Evolutionary conservation across 257 asterid genomes (phyloP), one percentile per base, ranked within the genome.

Genomic region (Ehretia macrophylla): DNA sequence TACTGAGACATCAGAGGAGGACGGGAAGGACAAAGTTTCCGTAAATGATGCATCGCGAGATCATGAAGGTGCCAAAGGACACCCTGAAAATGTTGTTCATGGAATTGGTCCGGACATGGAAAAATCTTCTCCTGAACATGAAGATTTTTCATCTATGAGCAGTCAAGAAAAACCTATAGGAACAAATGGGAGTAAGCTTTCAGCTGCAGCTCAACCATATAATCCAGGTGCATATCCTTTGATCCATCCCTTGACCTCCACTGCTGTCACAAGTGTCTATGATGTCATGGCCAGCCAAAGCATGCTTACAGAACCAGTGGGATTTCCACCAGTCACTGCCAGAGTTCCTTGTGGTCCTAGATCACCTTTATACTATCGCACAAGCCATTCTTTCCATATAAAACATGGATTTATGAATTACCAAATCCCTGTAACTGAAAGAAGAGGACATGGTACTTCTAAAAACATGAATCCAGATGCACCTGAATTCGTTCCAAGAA

Each of bases 281-380:
- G 94, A 90, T 48, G 83, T 79, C n/a, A 64, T 75, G 57, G 81
- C 79, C 35, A 81, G 74, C 79, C 93, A 90, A 72, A 80, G 81
- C 60, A 48, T 77, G 68, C 77, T 83, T 21, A 45, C 62, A 1
- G 96, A 89, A 52, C 87, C 95, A 21, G 78, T 74, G 58, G 74
- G 68, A 19, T 87, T 85, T 75, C 95, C 97, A 16, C 78, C 99
- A 17, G 86, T 87, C 70, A 81, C 96, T 71, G 88, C 95, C 3
- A 81, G 94, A 63, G 97, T 93, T 66, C 96, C 97, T 17, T 83
- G 96, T 65, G 97, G 99, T 53, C 99, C 97, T 40, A 79, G 96
- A 68, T 87, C 96, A 32, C 85, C 88, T 5, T 73, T 93, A 89
- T 87, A 89, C 73, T 86, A 81, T 66, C 71, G 88, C 67, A 74